Percentiles rank a stretch among this genome's conserved stretches.
Conservation (phyloP, 306 rosid species). For the Cercis canadensis region DNA sequence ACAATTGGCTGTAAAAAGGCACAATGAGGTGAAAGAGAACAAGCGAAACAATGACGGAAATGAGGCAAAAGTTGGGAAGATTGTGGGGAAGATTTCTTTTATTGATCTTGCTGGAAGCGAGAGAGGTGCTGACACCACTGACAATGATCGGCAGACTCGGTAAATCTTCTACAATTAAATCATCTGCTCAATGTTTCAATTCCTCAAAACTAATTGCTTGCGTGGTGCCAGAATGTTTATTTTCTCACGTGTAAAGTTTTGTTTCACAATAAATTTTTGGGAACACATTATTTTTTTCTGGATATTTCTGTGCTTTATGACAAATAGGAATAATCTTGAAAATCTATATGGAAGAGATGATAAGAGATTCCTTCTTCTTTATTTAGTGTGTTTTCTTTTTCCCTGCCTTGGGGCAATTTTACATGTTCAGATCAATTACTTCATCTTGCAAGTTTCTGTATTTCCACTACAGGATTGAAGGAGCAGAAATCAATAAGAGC, state of each 20-base stretch:
- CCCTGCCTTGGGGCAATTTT: slow-evolving; percentile 20
- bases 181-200: slow-evolving; percentile 13
- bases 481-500: slow-evolving; percentile 96
- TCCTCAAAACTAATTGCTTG: slow-evolving; percentile 17
- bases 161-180: slow-evolving; percentile 27
- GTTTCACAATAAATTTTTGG: no score
- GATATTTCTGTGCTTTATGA: background rate
- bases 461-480: slow-evolving; percentile 74
- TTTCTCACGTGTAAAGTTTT: background rate
- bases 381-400: slow-evolving; percentile 24
- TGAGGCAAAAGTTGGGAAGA: slow-evolving; percentile 82
- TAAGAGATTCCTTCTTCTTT: background rate
- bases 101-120: slow-evolving; percentile 99
- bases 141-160: slow-evolving; percentile 99
- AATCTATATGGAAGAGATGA: slow-evolving; percentile 4
- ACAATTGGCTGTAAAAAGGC: slow-evolving; percentile 88
- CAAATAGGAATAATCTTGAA: background rate
- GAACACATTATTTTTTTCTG: no score
- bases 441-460: slow-evolving; percentile 24
- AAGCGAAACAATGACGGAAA: slow-evolving; percentile 81
- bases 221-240: slow-evolving; percentile 2
- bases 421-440: slow-evolving; percentile 20
- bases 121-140: slow-evolving; percentile 99
- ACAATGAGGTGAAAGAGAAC: slow-evolving; percentile 75
- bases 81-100: slow-evolving; percentile 95